These are phyloP conservation scores for Casuarina cunninghamiana DNA, from an alignment of 306 rosid genomes.

Conservation along the genomic window DNA sequence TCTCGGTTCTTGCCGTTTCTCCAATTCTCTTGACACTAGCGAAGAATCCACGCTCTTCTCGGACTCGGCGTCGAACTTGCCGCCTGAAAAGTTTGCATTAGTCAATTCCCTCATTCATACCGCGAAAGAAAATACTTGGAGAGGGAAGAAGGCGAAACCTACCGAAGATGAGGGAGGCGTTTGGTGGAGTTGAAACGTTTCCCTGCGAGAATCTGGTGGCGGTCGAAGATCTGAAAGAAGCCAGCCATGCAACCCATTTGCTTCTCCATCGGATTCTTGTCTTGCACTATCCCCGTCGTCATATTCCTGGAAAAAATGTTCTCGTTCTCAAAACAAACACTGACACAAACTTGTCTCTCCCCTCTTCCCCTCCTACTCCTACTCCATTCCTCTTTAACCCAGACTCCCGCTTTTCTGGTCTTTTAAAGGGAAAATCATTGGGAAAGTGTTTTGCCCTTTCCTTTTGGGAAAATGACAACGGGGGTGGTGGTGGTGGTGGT, in stretches of 20 bases:
- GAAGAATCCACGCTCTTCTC: slow-evolving; percentile 32
- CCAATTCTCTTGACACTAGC: slow-evolving; percentile 32
- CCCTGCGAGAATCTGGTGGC: slow-evolving; percentile 65
- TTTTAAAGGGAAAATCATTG: slow-evolving; percentile 38
- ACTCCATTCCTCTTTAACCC: slow-evolving; percentile 26
- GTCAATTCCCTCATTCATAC: background rate
- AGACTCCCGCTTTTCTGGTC: slow-evolving; percentile 84
- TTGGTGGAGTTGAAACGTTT: slow-evolving; percentile 70
- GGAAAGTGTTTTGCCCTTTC: slow-evolving; percentile 20
- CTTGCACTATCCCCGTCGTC: slow-evolving; percentile 63
- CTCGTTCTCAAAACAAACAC: background rate
- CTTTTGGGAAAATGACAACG: background rate
- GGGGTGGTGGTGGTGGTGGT: background rate
- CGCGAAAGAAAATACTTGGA: background rate
- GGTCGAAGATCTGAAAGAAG: slow-evolving; percentile 89
- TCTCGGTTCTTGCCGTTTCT: slow-evolving; percentile 23
- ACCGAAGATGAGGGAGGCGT: slow-evolving; percentile 67
- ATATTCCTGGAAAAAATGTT: slow-evolving; percentile 32
- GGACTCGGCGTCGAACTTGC: slow-evolving; percentile 35
- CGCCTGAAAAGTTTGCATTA: slow-evolving; percentile 24
- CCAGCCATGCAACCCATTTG: slow-evolving; percentile 99
- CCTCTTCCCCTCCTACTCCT: background rate
- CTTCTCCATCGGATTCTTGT: slow-evolving; percentile 63
- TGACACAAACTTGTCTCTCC: background rate
- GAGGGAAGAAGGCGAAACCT: background rate